Evolutionary conservation across 495 filamentous ascomycete species (phyloP).

Genomic region (Letharia lupina): DNA sequence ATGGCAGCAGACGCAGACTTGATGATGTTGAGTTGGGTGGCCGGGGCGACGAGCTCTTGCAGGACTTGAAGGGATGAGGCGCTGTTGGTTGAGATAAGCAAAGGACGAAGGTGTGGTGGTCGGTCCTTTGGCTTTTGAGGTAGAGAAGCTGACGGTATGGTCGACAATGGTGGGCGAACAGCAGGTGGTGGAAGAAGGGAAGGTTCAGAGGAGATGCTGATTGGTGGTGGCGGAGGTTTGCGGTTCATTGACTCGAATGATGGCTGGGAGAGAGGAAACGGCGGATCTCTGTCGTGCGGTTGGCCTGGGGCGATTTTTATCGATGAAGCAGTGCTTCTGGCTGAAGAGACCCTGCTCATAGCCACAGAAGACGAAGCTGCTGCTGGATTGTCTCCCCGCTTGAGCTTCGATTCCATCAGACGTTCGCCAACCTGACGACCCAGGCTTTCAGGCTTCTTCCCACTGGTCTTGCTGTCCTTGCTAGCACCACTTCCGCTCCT

Average conservation of each 20-base stretch:
- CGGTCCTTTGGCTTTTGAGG: conserved; percentile 10
- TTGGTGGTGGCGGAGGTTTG: conserved; percentile 8
- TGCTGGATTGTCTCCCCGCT: conserved; percentile 22
- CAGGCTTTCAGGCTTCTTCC: conserved; percentile 23
- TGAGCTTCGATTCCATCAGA: conserved; percentile 29
- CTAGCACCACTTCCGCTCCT: conserved; percentile 40
- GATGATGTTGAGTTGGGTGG: conserved; percentile 16
- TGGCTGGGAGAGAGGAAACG: background rate
- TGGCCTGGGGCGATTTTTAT: conserved; percentile 10
- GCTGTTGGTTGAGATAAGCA: conserved; percentile 14
- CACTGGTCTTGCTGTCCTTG: conserved; percentile 26
- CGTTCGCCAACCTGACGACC: conserved; percentile 35
- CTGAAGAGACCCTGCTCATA: conserved; percentile 19
- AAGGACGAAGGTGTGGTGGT: conserved; percentile 12
- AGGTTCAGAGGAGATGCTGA: conserved; percentile 9
- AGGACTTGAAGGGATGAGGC: conserved; percentile 21
- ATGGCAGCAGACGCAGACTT: background rate
- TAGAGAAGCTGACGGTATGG: conserved; percentile 18
- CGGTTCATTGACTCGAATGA: conserved; percentile 4
- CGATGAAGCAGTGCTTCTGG: conserved; percentile 12
- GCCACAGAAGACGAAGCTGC: conserved; percentile 6
- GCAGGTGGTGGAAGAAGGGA: conserved; percentile 2
- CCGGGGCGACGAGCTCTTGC: conserved; percentile 17
- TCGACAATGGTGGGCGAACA: conserved; percentile 17
- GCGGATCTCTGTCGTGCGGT: conserved; percentile 23